Conservation (phyloP, 495 filamentous ascomycete genomes). For the Aspergillus wentii region DNA sequence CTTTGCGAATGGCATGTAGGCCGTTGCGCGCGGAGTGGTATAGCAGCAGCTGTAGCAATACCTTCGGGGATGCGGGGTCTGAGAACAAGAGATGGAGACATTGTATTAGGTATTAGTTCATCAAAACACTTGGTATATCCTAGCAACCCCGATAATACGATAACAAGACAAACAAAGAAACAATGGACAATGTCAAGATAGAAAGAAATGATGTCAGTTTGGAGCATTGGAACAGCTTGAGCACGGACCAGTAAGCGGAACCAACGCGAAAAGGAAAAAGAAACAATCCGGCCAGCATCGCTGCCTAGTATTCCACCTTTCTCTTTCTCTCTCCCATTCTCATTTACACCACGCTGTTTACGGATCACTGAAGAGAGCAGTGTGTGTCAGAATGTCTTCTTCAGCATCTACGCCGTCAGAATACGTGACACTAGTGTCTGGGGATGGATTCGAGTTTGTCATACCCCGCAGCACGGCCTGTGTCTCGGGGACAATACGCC, state of each 20-base stretch:
- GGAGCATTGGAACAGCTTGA: conserved; percentile 13
- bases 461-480: conserved; percentile 71
- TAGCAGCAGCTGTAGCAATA: no score
- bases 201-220: background rate
- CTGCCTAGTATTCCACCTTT: conserved; percentile 3
- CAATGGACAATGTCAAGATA: no score
- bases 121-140: no score
- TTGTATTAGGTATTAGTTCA: no score
- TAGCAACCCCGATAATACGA: no score
- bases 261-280: no score
- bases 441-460: conserved; percentile 85
- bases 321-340: conserved; percentile 1
- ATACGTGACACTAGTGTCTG: conserved; percentile 83
- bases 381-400: conserved; percentile 21
- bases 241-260: conserved; percentile 37
- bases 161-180: no score
- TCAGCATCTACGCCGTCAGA: conserved; percentile 16
- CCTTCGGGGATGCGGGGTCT: no score
- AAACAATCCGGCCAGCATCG: no score
- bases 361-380: conserved; percentile 4
- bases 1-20: no score
- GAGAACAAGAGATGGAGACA: background rate
- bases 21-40: background rate
- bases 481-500: conserved; percentile 69
- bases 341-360: conserved; percentile 3